A percentile compares a stretch with the other conserved stretches of the same genome.
phyloP scores from a whole-genome alignment of 2,329 filamentous ascomycete genomes.

The Penicillium sp. region DNA sequence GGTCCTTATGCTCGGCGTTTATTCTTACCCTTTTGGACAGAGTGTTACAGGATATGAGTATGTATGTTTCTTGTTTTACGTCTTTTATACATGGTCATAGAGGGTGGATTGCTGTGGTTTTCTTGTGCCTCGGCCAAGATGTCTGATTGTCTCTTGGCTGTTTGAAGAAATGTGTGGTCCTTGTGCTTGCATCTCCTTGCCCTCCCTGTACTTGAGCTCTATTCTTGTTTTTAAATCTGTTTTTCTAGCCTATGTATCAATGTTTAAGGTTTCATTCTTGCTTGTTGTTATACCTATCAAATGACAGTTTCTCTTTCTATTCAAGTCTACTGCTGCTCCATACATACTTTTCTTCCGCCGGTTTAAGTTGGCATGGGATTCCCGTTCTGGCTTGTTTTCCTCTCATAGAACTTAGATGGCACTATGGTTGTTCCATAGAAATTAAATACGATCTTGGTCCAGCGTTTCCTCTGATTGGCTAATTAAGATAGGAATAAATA shows the following conservation, averaged over 20 bases:
- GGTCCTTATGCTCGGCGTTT: constrained; percentile 16
- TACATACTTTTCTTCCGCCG: neutral
- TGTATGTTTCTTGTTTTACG: constrained; percentile 15
- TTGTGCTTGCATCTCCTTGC: neutral
- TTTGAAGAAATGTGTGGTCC: neutral
- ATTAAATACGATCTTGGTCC: too few relatives aligned
- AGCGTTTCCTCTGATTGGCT: too few relatives aligned
- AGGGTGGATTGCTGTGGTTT: constrained; percentile 11
- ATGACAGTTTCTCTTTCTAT: neutral
- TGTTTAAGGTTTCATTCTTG: constrained; percentile 1
- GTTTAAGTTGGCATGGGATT: neutral
- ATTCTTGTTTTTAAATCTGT: neutral
- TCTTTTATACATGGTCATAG: constrained; percentile 22
- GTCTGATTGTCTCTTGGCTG: constrained; percentile 5
- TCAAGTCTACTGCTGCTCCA: neutral
- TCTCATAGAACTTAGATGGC: too few relatives aligned
- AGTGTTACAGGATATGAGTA: constrained; percentile 22
- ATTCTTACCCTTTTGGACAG: constrained; percentile 9
- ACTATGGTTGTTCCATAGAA: too few relatives aligned
- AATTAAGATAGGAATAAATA: too few relatives aligned
- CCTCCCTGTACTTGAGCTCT: neutral
- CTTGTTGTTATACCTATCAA: neutral
- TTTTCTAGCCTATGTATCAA: constrained; percentile 11
- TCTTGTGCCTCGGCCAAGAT: constrained; percentile 2
- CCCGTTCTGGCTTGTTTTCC: too few relatives aligned